These are phyloP conservation scores for Amesomyces nigricolor DNA, from an alignment of 2,329 filamentous ascomycete species.

Conservation along the genomic window DNA sequence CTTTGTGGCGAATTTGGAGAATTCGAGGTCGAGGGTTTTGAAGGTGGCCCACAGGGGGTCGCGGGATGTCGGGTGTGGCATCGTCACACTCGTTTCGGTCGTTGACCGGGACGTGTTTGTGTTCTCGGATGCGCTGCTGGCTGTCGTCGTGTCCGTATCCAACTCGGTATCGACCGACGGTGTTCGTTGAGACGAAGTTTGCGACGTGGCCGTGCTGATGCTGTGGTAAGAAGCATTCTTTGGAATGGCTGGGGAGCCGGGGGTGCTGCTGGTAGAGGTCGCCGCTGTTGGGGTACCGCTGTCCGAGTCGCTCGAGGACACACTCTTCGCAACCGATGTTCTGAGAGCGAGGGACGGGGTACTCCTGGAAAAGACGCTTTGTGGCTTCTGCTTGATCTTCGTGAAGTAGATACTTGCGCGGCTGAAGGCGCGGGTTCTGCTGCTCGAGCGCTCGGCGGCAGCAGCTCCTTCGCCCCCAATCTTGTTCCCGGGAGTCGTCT, in stretches of 20 bases:
- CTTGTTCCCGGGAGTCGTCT: conserved; percentile 20
- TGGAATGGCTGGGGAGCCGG: conserved; percentile 21
- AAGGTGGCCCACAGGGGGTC: conserved; percentile 53
- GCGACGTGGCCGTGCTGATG: conserved; percentile 16
- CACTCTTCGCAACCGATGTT: conserved; percentile 20
- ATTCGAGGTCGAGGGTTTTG: conserved; percentile 47
- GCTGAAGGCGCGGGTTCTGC: conserved; percentile 36
- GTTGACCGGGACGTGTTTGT: conserved; percentile 30
- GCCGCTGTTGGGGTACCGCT: conserved; percentile 38
- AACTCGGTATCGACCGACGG: conserved; percentile 25
- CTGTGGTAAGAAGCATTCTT: conserved; percentile 22
- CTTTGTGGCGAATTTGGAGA: conserved; percentile 60
- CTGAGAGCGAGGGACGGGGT: conserved; percentile 25
- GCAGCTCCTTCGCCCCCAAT: conserved; percentile 29
- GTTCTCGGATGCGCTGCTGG: conserved; percentile 28
- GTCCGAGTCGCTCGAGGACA: conserved; percentile 21
- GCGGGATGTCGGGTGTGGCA: conserved; percentile 37
- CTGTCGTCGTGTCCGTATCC: conserved; percentile 24
- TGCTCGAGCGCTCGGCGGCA: conserved; percentile 24
- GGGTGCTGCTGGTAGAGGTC: conserved; percentile 35
- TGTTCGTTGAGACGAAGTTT: conserved; percentile 25
- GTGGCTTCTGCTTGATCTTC: conserved; percentile 46
- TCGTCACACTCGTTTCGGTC: conserved; percentile 43
- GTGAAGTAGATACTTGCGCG: conserved; percentile 46
- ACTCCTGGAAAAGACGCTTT: conserved; percentile 38